Base-by-base conservation (phyloP, 768 basidiomycete genomes). In the Tylopilus plumbeoviolaceoides region DNA sequence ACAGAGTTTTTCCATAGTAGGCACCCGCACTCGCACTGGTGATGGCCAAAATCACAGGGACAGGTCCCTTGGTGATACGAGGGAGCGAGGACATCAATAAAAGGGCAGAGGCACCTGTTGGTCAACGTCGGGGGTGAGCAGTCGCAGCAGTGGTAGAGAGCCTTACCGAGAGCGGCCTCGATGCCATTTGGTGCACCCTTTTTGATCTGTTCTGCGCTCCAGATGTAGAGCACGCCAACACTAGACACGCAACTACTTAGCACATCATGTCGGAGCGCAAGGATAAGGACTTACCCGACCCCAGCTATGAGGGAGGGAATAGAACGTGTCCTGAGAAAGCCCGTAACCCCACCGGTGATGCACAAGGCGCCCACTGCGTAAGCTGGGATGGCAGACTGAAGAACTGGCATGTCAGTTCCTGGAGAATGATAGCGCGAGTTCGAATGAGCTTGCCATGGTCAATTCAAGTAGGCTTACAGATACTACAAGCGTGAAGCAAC, bases 231-330 rank as follows among this genome's bases (percentile, higher is more conserved):
- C 17, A 80, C 72, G 54, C 90, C 91, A 43, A 93, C 89, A 60
- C 89, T 90, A 30, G 18, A 53, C 56, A 30, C 30, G 10, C 30
- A 27, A 41, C 21, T 12, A 18, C 7, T n/a, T 41, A 18, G 47
- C 54, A 57, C 53, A 33, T 15, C 23, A 30, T 30, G 14, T 28
- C 23, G 20, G 33, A 7, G 21, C 3, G 14, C 11, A 17, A 12
- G 28, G 14, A 11, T 30, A 5, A 35, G 49, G 46, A 67, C 83
- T 40, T 60, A 91, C 89, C 85, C 77, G 41, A 90, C 79, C 36
- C 91, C 91, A 52, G 91, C 91, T 18, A 92, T 81, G 39, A 93
- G 67, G 12, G 91, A 92, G 7, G 91, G 91, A 28, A 92, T 73
- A 30, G 89, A 92, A 21, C 84, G 80, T 54, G 84, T 88, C 59